Evolutionary conservation across 1,284 basidiomycete species (phyloP).

Genomic region (Inonotus obliquus): DNA sequence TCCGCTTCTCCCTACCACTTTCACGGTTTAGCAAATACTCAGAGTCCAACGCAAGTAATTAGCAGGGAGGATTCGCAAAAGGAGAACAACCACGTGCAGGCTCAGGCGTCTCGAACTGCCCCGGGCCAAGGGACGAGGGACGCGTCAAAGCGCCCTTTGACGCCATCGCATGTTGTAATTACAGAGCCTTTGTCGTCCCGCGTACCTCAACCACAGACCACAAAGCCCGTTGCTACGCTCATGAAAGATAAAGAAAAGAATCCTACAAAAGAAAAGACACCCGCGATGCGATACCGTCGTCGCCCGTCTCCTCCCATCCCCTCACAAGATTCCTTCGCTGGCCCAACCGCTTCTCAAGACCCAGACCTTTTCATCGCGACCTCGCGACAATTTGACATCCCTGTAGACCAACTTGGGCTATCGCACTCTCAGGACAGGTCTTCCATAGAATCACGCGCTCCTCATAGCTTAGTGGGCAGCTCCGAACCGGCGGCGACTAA

Average conservation of each 20-base stretch:
- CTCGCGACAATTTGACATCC: constrained; percentile 50
- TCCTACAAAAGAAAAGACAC: constrained; percentile 5
- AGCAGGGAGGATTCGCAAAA: constrained; percentile 42
- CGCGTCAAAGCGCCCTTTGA: constrained; percentile 6
- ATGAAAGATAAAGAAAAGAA: constrained; percentile 5
- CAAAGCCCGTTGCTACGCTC: constrained; percentile 26
- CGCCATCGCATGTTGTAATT: constrained; percentile 1
- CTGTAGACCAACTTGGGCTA: constrained; percentile 50
- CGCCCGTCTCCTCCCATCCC: constrained; percentile 34
- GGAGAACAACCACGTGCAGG: constrained; percentile 38
- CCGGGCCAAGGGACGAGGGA: background rate
- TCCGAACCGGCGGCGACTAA: constrained; percentile 1
- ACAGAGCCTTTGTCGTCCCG: constrained; percentile 9
- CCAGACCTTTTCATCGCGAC: constrained; percentile 42
- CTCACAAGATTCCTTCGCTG: constrained; percentile 61
- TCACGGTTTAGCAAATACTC: constrained; percentile 47
- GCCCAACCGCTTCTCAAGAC: constrained; percentile 38
- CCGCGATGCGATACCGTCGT: constrained; percentile 19
- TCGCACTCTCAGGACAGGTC: constrained; percentile 21
- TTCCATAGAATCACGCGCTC: background rate
- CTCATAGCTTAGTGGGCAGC: constrained; percentile 19
- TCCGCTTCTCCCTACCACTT: constrained; percentile 45
- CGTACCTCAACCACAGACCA: constrained; percentile 23
- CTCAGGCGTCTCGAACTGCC: background rate
- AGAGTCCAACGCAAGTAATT: constrained; percentile 33